Conservation (phyloP, 1,139 yeast genomes). For the Arxiozyma slooffiae region DNA sequence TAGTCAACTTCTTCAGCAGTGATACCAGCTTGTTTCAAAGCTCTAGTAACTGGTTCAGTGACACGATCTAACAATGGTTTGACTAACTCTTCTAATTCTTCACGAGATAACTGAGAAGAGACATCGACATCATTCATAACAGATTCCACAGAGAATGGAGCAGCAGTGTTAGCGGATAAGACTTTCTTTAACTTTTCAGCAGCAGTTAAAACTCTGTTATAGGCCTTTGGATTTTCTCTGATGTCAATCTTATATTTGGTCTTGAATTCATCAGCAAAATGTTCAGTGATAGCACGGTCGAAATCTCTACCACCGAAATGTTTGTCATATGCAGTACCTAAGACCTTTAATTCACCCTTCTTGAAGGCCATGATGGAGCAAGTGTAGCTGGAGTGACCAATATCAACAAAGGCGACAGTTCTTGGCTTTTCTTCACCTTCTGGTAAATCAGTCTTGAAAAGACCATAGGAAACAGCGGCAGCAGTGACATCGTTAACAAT, state of each 20-base stretch:
- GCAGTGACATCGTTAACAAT: conserved; percentile 95
- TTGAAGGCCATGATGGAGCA: conserved; percentile 85
- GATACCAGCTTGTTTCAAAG: conserved; percentile 72
- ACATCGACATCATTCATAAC: conserved; percentile 97
- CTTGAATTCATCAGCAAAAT: conserved; percentile 87
- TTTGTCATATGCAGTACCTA: conserved; percentile 88
- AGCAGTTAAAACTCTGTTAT: conserved; percentile 82
- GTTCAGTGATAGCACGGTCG: conserved; percentile 86
- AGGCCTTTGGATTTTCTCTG: conserved; percentile 85
- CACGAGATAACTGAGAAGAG: conserved; percentile 80
- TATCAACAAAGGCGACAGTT: conserved; percentile 86
- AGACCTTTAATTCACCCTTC: conserved; percentile 89
- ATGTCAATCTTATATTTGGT: conserved; percentile 89
- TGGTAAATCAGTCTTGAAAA: conserved; percentile 89
- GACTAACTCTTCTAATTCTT: conserved; percentile 83
- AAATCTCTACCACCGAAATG: conserved; percentile 98
- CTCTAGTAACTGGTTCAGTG: conserved; percentile 66
- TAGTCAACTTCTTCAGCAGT: conserved; percentile 68
- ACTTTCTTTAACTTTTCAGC: conserved; percentile 93
- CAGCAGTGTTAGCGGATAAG: conserved; percentile 87
- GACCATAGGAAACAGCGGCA: conserved; percentile 98
- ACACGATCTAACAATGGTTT: conserved; percentile 71
- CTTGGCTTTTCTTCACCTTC: conserved; percentile 67
- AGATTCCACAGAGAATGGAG: conserved; percentile 92
- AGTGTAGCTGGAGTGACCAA: conserved; percentile 94